Evolutionary conservation across 371 early-diverging fungal genomes (phyloP).

Genomic region (Amoeboaphelidium protococcarum): DNA sequence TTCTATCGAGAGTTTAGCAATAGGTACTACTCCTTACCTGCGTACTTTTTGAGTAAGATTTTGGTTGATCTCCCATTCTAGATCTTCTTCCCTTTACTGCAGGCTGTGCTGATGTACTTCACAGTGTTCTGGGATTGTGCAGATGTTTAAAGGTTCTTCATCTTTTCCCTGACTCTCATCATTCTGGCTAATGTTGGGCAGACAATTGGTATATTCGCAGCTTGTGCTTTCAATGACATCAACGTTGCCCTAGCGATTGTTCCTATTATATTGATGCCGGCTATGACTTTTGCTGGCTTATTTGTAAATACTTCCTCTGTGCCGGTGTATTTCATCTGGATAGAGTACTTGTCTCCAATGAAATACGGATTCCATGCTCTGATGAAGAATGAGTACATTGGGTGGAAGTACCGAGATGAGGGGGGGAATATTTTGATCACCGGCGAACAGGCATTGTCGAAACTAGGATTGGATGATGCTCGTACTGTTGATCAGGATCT

Average conservation of each 20-base stretch:
- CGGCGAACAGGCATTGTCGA: neutral
- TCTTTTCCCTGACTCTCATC: slow-evolving; percentile 6
- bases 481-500: neutral
- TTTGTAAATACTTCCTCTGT: slow-evolving; percentile 28
- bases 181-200: neutral
- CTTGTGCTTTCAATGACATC: slow-evolving; percentile 13
- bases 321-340: slow-evolving; percentile 17
- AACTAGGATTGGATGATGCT: neutral
- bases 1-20: neutral
- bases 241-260: neutral
- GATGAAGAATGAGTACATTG: slow-evolving; percentile 27
- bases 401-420: slow-evolving; percentile 1
- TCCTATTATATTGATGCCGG: neutral
- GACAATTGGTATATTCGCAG: slow-evolving; percentile 21
- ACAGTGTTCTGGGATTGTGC: slow-evolving; percentile 22
- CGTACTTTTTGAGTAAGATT: slow-evolving; percentile 3
- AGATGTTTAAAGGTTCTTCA: slow-evolving; percentile 18
- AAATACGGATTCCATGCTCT: slow-evolving; percentile 10
- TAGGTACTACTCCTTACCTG: neutral
- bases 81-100: neutral
- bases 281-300: slow-evolving; percentile 21
- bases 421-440: neutral
- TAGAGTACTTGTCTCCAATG: neutral
- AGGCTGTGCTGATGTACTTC: slow-evolving; percentile 19
- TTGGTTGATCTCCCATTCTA: slow-evolving; percentile 13